Evolutionary conservation across 371 early-diverging fungal species (phyloP), one percentile per base, ranked within the genome.

Genomic region (Apophysomyces elegans): DNA sequence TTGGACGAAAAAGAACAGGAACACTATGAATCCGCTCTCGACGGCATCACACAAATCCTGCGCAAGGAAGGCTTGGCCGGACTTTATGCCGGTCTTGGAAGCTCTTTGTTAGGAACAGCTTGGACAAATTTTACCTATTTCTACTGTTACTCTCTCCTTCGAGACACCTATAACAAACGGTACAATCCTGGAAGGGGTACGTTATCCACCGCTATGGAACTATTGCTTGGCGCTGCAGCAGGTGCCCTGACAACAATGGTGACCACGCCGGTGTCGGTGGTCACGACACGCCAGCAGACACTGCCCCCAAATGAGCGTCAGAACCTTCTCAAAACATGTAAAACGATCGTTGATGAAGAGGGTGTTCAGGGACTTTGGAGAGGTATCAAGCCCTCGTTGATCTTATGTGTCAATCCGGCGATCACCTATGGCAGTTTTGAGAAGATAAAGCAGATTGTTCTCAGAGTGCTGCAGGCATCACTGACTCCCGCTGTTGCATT

Each of bases 391-490:
- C 96, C 99, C 21, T 93, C 96, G 11, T 79, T 99, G 68, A 84
- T 99, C 4, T 85, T 99, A 59, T 93, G 93, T 69, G 80, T 93
- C 45, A 98, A 98, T 73, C 99, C 99, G 32, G 96, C 99, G 35
- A 98, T 99, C 72, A 99, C 99, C 5, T 99, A 95, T 70, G 97
- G 96, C 50, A 88, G 92, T 76, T 99, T 96, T 81, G 98, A 98
- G 72, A 88, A 91, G 63, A 79, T 93, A 57, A 97, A 98, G 75
- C 78, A 88, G 62, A 62, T 84, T 58, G 79, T 87, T 1, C 66
- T 85, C 62, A 68, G 76, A 9, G 66, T 71, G 3, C 65, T 83
- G 13, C 61, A 79, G 39, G 72, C 74, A 62, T 71, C 69, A 26
- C 73, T 96, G 74, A 82, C 90, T 14, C 84, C 95, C 21, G 86